These are phyloP conservation scores for Cytospora paraplurivora DNA, from an alignment of 2,329 filamentous ascomycete species.

Conservation along the genomic window DNA sequence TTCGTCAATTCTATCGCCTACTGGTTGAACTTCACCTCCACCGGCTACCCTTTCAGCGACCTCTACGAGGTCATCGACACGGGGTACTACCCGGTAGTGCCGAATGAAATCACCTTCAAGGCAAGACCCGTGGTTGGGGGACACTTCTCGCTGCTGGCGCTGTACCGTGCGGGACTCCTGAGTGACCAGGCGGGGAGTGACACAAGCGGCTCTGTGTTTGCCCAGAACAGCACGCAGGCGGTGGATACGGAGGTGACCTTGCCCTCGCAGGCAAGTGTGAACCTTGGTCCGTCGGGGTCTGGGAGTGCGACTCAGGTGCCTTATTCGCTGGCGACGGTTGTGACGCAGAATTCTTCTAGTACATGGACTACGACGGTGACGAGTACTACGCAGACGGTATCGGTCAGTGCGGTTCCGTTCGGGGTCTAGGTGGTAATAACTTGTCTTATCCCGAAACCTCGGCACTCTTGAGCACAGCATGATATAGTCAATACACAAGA, in stretches of 20 bases:
- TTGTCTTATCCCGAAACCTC: neutral
- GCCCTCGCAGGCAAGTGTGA: slow-evolving; percentile 9
- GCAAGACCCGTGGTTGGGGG: slow-evolving; percentile 73
- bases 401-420: neutral
- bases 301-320: slow-evolving; percentile 13
- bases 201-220: slow-evolving; percentile 5
- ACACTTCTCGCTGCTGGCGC: slow-evolving; percentile 68
- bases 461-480: neutral
- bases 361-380: slow-evolving; percentile 5
- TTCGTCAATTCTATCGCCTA: slow-evolving; percentile 65
- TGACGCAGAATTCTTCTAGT: neutral
- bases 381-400: slow-evolving; percentile 5
- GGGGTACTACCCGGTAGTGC: slow-evolving; percentile 53
- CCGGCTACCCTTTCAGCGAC: slow-evolving; percentile 66
- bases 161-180: slow-evolving; percentile 37
- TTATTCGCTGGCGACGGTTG: slow-evolving; percentile 9
- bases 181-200: neutral
- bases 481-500: no score
- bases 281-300: slow-evolving; percentile 10
- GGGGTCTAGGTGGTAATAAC: neutral
- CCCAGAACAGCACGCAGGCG: slow-evolving; percentile 1
- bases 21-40: slow-evolving; percentile 71
- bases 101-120: slow-evolving; percentile 62
- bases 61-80: slow-evolving; percentile 66
- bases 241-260: slow-evolving; percentile 2